Conservation (phyloP, 2,329 filamentous ascomycete species). For the Calcarisporium arbuscula region DNA sequence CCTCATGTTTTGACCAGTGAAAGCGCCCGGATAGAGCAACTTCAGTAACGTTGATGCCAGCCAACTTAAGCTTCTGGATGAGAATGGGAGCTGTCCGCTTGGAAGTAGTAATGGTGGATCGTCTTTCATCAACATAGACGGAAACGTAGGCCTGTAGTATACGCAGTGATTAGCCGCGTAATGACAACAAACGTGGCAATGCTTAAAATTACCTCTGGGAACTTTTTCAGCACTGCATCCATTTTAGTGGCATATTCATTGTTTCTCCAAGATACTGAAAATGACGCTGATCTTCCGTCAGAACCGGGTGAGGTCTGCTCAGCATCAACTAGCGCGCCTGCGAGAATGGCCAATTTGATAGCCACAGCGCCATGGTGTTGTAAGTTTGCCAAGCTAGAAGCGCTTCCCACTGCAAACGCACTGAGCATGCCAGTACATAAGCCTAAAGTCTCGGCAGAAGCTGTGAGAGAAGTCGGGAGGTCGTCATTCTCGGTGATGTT, state of each 20-base stretch:
- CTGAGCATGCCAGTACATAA: constrained; percentile 33
- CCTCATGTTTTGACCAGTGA: background rate
- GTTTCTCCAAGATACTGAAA: constrained; percentile 3
- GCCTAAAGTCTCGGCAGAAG: constrained; percentile 16
- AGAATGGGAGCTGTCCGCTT: constrained; percentile 11
- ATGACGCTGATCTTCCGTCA: background rate
- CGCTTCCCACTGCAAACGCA: constrained; percentile 28
- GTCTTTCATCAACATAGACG: constrained; percentile 27
- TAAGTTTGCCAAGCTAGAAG: constrained; percentile 20
- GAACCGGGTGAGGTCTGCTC: too few relatives aligned
- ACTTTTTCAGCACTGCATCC: too few relatives aligned
- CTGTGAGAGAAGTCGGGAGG: background rate
- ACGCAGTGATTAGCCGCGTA: too few relatives aligned
- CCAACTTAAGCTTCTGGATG: constrained; percentile 7
- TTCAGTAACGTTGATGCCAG: constrained; percentile 1
- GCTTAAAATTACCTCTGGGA: too few relatives aligned
- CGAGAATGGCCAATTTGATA: constrained; percentile 29
- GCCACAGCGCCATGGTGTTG: constrained; percentile 27
- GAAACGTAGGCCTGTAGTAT: constrained; percentile 29
- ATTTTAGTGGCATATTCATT: too few relatives aligned
- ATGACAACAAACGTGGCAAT: too few relatives aligned
- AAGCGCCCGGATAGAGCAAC: constrained; percentile 4
- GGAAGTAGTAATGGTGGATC: constrained; percentile 27
- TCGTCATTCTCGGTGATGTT: background rate
- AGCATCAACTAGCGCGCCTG: constrained; percentile 30